Conservation (phyloP, 2,329 filamentous ascomycete genomes). For the Trichoderma arundinaceum region DNA sequence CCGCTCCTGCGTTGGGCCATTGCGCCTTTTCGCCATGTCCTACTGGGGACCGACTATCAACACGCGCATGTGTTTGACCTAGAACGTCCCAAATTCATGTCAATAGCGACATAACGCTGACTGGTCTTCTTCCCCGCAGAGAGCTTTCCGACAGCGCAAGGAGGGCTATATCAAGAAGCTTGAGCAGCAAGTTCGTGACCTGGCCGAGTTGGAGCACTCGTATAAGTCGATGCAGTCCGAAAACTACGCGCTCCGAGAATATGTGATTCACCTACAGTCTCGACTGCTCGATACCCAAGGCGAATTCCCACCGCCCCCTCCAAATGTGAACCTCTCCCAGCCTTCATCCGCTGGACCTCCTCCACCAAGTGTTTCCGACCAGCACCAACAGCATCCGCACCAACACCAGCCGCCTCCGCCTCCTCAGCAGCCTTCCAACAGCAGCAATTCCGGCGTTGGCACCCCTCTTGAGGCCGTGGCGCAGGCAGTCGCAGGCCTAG, state of each 20-base stretch:
- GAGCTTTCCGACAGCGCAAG: constrained; percentile 96
- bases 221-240: constrained; percentile 84
- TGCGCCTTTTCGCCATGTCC: neutral
- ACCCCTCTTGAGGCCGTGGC: constrained; percentile 57
- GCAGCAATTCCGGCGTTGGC: constrained; percentile 40
- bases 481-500: constrained; percentile 54
- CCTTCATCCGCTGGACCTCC: constrained; percentile 39
- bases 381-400: constrained; percentile 30
- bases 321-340: constrained; percentile 71
- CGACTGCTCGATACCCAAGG: constrained; percentile 82
- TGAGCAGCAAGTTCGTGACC: constrained; percentile 89
- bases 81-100: neutral
- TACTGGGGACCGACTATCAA: neutral
- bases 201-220: constrained; percentile 73
- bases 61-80: neutral
- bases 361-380: constrained; percentile 38
- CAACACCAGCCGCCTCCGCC: constrained; percentile 19
- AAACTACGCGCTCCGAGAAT: constrained; percentile 89
- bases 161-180: constrained; percentile 98
- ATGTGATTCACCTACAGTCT: constrained; percentile 88
- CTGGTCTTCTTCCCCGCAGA: constrained; percentile 56
- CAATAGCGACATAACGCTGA: constrained; percentile 10
- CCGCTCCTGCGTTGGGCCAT: constrained; percentile 2
- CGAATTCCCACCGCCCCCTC: constrained; percentile 82
- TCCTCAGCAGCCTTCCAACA: constrained; percentile 1